These are phyloP conservation scores for Diospyros kaki DNA, from an alignment of 148 eudicot genomes.

Conservation along the genomic window DNA sequence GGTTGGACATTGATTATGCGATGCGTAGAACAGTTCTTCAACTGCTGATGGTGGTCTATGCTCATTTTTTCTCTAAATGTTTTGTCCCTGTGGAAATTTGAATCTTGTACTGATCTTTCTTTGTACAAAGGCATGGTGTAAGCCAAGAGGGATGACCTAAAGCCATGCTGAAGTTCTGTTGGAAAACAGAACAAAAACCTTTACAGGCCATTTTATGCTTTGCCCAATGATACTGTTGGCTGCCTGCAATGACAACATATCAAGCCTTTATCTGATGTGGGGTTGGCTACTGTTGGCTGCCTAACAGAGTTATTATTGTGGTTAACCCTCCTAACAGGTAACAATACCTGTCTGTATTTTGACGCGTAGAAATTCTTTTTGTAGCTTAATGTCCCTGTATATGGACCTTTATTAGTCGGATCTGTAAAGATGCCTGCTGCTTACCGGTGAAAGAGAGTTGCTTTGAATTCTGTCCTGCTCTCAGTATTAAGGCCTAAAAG, in stretches of 20 bases:
- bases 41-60: neutral
- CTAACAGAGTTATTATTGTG: neutral
- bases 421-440: neutral
- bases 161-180: neutral
- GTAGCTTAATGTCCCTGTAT: neutral
- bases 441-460: too few relatives aligned
- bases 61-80: neutral
- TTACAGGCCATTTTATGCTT: neutral
- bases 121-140: neutral
- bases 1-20: slow-evolving; percentile 16
- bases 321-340: slow-evolving; percentile 6
- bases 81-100: neutral
- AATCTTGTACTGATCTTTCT: neutral
- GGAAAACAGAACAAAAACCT: neutral
- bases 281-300: neutral
- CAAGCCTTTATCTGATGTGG: too few relatives aligned
- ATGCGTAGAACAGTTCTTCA: neutral
- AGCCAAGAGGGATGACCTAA: neutral
- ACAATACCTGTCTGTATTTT: neutral
- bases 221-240: neutral
- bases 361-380: neutral
- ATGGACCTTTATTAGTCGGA: neutral
- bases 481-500: too few relatives aligned
- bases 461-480: too few relatives aligned
- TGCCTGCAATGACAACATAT: neutral